Conservation (phyloP, 495 filamentous ascomycete genomes). For the Xylaria palmicola region DNA sequence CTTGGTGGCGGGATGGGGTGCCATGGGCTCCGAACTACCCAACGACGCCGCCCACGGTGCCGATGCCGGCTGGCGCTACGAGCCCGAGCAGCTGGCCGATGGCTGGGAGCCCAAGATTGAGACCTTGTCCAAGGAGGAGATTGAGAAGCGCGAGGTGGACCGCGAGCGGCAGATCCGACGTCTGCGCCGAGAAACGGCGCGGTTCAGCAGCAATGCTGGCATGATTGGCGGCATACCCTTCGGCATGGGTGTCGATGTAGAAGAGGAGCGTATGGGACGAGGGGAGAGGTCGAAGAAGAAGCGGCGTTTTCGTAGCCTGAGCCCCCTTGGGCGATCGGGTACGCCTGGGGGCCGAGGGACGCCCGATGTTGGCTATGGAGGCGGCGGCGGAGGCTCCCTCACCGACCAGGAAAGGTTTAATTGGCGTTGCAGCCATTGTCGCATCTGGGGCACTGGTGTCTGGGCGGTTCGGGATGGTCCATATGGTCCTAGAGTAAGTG, state of each 20-base stretch:
- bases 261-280: conserved; percentile 68
- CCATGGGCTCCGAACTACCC: conserved; percentile 74
- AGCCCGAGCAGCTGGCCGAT: conserved; percentile 81
- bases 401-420: conserved; percentile 76
- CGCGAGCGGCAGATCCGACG: conserved; percentile 86
- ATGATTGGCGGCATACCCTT: conserved; percentile 64
- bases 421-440: conserved; percentile 92
- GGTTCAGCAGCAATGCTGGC: conserved; percentile 81
- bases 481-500: conserved; percentile 73
- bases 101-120: conserved; percentile 97
- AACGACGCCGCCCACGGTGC: conserved; percentile 78
- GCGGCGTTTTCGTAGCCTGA: conserved; percentile 84
- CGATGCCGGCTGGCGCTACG: conserved; percentile 92
- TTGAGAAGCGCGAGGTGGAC: conserved; percentile 95
- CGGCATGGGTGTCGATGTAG: conserved; percentile 63
- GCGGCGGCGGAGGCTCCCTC: conserved; percentile 65
- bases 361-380: conserved; percentile 66
- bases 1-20: conserved; percentile 66
- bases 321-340: conserved; percentile 64
- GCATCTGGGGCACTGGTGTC: conserved; percentile 81
- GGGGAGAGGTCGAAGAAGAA: conserved; percentile 94
- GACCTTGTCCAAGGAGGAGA: conserved; percentile 87
- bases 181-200: conserved; percentile 83
- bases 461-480: conserved; percentile 96
- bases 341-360: conserved; percentile 71